phyloP scores from a whole-genome alignment of 2,329 filamentous ascomycete genomes.

The Colletotrichum cuscutae region DNA sequence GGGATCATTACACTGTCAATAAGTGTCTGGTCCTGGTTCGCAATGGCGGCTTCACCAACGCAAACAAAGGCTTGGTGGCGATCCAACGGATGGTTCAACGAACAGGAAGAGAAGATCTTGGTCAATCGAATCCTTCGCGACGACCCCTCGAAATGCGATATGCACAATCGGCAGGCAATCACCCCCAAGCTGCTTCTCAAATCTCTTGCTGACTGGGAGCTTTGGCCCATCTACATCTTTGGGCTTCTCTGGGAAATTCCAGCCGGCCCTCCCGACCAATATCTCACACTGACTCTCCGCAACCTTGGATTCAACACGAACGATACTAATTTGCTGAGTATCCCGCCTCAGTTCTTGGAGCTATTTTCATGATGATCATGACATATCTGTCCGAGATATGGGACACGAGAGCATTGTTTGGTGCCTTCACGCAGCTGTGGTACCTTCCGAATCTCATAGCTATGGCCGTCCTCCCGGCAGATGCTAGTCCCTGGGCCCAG shows the following conservation, averaged over 20 bases:
- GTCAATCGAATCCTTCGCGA: conserved; percentile 66
- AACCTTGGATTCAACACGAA: conserved; percentile 51
- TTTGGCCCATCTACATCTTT: conserved; percentile 65
- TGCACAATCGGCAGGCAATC: conserved; percentile 65
- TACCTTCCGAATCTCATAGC: conserved; percentile 46
- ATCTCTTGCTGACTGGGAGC: conserved; percentile 61
- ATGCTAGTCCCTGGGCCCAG: conserved; percentile 42
- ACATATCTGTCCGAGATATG: conserved; percentile 45
- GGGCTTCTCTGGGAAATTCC: conserved; percentile 54
- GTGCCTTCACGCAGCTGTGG: conserved; percentile 46
- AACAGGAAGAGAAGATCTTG: conserved; percentile 67
- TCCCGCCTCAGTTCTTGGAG: conserved; percentile 33
- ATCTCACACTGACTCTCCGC: conserved; percentile 41
- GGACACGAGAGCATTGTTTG: conserved; percentile 43
- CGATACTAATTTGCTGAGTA: conserved; percentile 53
- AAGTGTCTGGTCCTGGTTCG: conserved; percentile 43
- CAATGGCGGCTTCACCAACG: conserved; percentile 44
- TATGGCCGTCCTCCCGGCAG: conserved; percentile 42
- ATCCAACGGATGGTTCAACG: conserved; percentile 65
- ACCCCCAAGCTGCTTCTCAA: conserved; percentile 57
- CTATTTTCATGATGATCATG: conserved; percentile 36
- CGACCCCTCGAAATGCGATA: conserved; percentile 64
- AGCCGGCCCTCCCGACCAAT: conserved; percentile 39
- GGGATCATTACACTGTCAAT: conserved; percentile 38
- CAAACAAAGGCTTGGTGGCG: conserved; percentile 58